Conservation (phyloP, 331 rosid genomes). For the Malus hybrid region DNA sequence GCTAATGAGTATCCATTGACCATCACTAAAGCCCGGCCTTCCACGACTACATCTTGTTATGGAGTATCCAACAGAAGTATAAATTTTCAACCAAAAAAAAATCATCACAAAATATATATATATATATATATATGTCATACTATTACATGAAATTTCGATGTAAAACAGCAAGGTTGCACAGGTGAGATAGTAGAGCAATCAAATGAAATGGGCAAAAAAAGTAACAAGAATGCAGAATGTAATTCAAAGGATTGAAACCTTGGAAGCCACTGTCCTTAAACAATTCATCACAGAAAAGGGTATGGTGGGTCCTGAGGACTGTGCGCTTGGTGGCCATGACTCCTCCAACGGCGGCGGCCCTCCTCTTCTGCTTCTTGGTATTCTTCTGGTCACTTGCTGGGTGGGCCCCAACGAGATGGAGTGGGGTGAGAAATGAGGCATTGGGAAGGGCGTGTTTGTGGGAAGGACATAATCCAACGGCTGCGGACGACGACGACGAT, state of each 20-base stretch:
- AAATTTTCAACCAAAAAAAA: not conserved
- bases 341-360: not conserved
- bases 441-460: not conserved
- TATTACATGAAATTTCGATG: not conserved
- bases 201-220: not conserved
- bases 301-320: not conserved
- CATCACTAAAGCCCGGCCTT: not conserved
- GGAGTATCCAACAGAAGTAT: not conserved
- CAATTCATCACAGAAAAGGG: not conserved
- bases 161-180: not conserved
- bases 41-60: not conserved
- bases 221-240: not conserved
- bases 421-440: slow-evolving; percentile 1
- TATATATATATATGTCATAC: not conserved
- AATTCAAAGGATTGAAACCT: not conserved
- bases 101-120: not conserved
- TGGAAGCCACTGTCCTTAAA: not conserved
- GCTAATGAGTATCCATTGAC: not conserved
- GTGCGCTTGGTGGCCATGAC: not conserved
- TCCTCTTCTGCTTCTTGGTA: not conserved
- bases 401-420: not conserved
- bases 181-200: not conserved
- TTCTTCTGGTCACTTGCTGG: not conserved
- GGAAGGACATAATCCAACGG: not conserved
- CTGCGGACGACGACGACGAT: not conserved